These are phyloP conservation scores for Kwoniella europaea DNA, from an alignment of 768 basidiomycete species.

Conservation along the genomic window DNA sequence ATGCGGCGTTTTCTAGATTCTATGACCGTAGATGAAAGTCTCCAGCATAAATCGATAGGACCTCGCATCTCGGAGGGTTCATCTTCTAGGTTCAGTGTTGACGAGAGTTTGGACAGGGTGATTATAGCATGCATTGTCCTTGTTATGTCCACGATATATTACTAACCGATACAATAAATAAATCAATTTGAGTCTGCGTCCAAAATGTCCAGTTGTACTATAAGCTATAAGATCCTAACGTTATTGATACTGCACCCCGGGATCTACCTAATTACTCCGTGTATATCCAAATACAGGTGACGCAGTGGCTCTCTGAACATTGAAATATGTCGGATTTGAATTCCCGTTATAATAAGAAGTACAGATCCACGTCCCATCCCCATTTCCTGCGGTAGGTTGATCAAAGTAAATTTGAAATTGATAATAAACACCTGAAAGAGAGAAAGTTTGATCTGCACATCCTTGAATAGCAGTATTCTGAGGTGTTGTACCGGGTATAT, in stretches of 20 bases:
- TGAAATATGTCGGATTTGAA: background rate
- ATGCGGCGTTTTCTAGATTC: background rate
- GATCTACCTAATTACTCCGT: background rate
- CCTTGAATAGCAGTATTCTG: background rate
- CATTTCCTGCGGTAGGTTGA: background rate
- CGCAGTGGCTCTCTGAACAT: background rate
- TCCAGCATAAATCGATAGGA: background rate
- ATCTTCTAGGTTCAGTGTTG: background rate
- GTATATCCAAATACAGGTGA: background rate
- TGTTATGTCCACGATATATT: too few relatives aligned
- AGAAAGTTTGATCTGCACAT: background rate
- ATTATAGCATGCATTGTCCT: too few relatives aligned
- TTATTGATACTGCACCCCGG: background rate
- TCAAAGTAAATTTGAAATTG: background rate
- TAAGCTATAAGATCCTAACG: background rate
- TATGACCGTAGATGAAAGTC: background rate
- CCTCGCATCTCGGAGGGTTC: background rate
- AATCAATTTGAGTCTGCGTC: background rate
- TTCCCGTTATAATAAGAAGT: constrained; percentile 2
- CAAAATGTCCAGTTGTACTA: background rate
- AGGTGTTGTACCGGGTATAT: background rate
- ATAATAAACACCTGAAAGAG: background rate
- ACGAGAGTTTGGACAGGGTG: background rate
- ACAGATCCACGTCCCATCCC: background rate
- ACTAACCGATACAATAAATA: too few relatives aligned